These are phyloP conservation scores for Aeschynomene evenia DNA, from an alignment of 306 rosid species.

Conservation along the genomic window DNA sequence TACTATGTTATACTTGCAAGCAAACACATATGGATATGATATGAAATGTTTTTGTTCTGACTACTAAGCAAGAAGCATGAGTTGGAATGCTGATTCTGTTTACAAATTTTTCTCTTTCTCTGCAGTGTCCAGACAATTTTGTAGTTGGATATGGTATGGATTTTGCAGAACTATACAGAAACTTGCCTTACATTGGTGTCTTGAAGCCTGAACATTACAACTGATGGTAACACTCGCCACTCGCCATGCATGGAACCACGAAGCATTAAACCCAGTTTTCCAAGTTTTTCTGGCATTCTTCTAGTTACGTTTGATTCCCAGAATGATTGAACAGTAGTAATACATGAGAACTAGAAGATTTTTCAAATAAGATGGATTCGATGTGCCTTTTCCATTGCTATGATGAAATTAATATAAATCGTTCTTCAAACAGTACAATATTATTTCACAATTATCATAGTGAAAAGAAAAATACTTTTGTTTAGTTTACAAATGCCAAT, in stretches of 20 bases:
- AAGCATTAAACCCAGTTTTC: not conserved
- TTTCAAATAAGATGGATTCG: not conserved
- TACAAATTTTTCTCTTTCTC: not conserved
- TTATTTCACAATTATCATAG: not conserved
- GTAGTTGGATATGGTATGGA: constrained; percentile 97
- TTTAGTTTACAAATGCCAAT: not conserved
- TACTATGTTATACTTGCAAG: no score
- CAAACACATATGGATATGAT: no score
- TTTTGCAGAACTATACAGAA: constrained; percentile 72
- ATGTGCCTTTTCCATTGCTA: not conserved
- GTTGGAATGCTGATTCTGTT: constrained; percentile 19
- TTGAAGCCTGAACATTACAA: constrained; percentile 72
- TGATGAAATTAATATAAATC: not conserved
- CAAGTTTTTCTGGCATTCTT: constrained; percentile 4
- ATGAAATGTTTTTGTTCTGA: constrained; percentile 15
- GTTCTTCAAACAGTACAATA: not conserved
- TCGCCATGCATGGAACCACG: not conserved
- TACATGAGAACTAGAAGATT: not conserved
- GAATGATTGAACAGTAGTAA: not conserved
- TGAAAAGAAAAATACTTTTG: no score
- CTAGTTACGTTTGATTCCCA: not conserved
- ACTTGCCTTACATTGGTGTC: constrained; percentile 85
- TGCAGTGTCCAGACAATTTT: constrained; percentile 87
- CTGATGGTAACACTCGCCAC: constrained; percentile 15
- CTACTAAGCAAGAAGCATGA: not conserved